Conservation (phyloP, 495 filamentous ascomycete genomes). For the Tetracladium marchalianum region DNA sequence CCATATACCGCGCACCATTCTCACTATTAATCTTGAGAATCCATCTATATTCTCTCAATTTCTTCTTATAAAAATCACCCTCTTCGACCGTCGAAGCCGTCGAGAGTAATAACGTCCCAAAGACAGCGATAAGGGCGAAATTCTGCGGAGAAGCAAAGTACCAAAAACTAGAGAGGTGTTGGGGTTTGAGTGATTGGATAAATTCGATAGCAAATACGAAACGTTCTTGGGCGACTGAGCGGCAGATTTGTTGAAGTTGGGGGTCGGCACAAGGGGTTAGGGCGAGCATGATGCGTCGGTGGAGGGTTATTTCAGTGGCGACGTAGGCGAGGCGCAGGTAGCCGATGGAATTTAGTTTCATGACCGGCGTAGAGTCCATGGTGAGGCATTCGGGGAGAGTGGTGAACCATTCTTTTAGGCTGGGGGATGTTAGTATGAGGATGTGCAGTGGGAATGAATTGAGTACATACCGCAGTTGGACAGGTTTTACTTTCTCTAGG, state of each 20-base stretch:
- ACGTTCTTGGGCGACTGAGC: constrained; percentile 73
- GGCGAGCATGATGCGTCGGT: constrained; percentile 68
- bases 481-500: constrained; percentile 65
- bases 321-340: constrained; percentile 78
- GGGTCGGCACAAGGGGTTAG: constrained; percentile 41
- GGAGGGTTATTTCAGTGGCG: constrained; percentile 74
- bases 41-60: constrained; percentile 88
- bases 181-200: constrained; percentile 59
- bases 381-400: constrained; percentile 52
- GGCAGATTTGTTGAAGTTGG: constrained; percentile 84
- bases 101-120: constrained; percentile 72
- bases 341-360: constrained; percentile 50
- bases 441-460: not conserved
- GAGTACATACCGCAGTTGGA: constrained; percentile 50
- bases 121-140: constrained; percentile 71
- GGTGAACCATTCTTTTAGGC: constrained; percentile 70
- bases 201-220: constrained; percentile 70
- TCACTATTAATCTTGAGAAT: constrained; percentile 80
- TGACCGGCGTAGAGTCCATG: constrained; percentile 46
- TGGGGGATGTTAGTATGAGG: constrained; percentile 14
- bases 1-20: constrained; percentile 41
- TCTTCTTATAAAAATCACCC: constrained; percentile 79
- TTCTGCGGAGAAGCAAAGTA: constrained; percentile 72
- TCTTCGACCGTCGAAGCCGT: constrained; percentile 78
- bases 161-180: constrained; percentile 69